Evolutionary conservation across 176 grass and related monocot genomes (phyloP).

Genomic region (Saccharum officinarum): DNA sequence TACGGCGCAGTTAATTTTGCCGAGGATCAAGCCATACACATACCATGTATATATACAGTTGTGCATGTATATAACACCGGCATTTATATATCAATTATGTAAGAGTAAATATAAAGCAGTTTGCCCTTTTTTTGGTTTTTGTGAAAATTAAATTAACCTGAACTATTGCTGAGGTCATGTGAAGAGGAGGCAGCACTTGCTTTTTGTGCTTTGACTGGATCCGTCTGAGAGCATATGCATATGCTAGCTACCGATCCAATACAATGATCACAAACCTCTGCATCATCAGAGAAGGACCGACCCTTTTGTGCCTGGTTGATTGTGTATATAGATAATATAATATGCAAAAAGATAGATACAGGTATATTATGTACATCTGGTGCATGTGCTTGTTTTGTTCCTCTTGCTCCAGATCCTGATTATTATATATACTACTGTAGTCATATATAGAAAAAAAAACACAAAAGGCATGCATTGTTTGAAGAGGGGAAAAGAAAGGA

Average conservation of each 20-base stretch:
- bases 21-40: background rate
- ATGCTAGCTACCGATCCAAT: background rate
- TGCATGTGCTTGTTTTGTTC: slow-evolving; percentile 14
- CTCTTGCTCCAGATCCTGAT: background rate
- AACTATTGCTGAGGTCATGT: background rate
- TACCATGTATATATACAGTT: background rate
- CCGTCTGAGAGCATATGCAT: background rate
- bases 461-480: background rate
- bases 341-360: background rate
- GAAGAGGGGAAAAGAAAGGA: background rate
- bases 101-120: background rate
- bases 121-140: background rate
- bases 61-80: background rate
- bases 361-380: background rate
- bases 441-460: too few relatives aligned
- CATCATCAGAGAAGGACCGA: background rate
- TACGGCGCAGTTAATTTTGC: background rate
- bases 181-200: background rate
- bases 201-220: background rate
- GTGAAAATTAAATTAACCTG: background rate
- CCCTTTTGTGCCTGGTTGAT: background rate
- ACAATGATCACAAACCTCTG: background rate
- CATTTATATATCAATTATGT: background rate
- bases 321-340: background rate
- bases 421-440: too few relatives aligned